Evolutionary conservation across 495 filamentous ascomycete genomes (phyloP).

Genomic region (Tuber microsphaerosporum): DNA sequence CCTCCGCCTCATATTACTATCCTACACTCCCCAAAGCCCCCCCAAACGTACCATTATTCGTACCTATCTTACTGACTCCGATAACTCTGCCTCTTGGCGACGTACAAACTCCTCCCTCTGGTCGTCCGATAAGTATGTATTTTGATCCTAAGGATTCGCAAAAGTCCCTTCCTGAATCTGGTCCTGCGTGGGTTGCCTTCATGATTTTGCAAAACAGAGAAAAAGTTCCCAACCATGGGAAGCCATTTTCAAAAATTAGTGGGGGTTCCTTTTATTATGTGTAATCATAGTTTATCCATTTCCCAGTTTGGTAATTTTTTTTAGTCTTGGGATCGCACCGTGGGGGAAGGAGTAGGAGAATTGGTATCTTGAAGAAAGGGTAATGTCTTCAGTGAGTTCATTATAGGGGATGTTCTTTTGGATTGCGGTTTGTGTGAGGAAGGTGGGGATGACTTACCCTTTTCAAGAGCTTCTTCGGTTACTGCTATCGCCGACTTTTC

Average conservation of each 20-base stretch:
- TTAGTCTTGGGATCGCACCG: slow-evolving; percentile 2
- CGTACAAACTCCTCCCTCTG: background rate
- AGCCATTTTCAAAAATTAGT: slow-evolving; percentile 2
- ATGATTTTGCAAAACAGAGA: background rate
- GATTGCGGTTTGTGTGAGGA: background rate
- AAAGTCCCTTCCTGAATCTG: slow-evolving; percentile 1
- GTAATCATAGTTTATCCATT: background rate
- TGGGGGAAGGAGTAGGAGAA: background rate
- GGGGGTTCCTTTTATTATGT: background rate
- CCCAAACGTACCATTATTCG: background rate
- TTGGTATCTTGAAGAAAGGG: slow-evolving; percentile 4
- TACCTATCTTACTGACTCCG: background rate
- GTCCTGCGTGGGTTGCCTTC: background rate
- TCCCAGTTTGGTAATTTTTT: background rate
- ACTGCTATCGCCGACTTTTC: background rate
- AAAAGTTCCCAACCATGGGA: background rate
- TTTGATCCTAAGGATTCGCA: background rate
- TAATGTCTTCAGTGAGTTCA: slow-evolving; percentile 6
- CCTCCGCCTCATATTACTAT: background rate
- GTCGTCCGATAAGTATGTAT: background rate
- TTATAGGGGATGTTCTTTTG: background rate
- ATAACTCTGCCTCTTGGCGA: slow-evolving; percentile 1
- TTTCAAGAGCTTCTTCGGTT: background rate
- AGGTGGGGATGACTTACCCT: background rate
- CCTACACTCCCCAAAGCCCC: background rate